Conservation (phyloP, 2,329 filamentous ascomycete species). For the Pseudogymnoascus sp. region DNA sequence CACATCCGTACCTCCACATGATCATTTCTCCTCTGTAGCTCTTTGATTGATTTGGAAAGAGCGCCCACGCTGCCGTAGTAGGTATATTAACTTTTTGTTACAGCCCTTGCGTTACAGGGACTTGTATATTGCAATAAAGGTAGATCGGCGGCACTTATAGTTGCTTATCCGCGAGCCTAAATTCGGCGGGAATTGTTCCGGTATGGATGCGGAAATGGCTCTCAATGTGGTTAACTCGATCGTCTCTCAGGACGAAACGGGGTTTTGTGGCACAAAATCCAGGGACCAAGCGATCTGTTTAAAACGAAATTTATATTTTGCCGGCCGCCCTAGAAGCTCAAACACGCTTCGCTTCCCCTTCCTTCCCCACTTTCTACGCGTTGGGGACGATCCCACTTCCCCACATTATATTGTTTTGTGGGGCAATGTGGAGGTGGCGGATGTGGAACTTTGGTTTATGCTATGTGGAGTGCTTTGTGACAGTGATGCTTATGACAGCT, state of each 20-base stretch:
- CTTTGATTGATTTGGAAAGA: conserved; percentile 17
- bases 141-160: not conserved
- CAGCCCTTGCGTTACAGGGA: conserved; percentile 2
- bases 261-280: not conserved
- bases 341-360: not conserved
- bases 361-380: not conserved
- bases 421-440: not conserved
- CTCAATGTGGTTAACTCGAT: not conserved
- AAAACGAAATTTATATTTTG: not conserved
- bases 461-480: not conserved
- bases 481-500: not conserved
- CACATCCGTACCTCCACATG: conserved; percentile 13
- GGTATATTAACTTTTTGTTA: conserved; percentile 19
- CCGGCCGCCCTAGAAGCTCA: not conserved
- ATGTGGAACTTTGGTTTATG: not conserved
- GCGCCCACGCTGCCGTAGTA: conserved; percentile 21
- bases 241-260: not conserved
- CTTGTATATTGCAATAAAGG: not conserved
- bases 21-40: conserved; percentile 9
- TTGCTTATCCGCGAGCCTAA: not conserved
- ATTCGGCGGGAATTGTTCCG: conserved; percentile 1
- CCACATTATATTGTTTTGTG: not conserved
- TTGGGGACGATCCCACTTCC: not conserved
- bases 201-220: not conserved
- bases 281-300: not conserved